Evolutionary conservation across 495 filamentous ascomycete genomes (phyloP), one percentile per base, ranked within the genome.

Genomic region (Neurospora sp.): DNA sequence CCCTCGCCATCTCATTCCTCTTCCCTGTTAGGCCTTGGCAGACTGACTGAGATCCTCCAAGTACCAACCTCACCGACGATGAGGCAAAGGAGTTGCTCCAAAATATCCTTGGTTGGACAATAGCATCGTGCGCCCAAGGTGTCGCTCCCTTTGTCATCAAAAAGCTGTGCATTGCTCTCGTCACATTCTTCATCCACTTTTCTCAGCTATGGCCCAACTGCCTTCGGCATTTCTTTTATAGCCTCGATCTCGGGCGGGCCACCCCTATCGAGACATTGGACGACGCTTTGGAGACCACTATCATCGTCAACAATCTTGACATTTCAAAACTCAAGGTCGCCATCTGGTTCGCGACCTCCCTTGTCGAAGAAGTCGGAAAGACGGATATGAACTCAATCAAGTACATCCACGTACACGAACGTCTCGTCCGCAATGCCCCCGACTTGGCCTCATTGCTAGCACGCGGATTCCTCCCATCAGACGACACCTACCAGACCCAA

Each of bases 161-260:
- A 78, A 99, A 99, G 82, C 85, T 98, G 31, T 94, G 93, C 75
- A 89, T 91, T 31, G 92, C 93, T 46, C 80, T 98, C 10, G 91
- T 92, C 44, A 89, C 91, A 5, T 93, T 92, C 77, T 97, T 94
- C 77, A 82, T 94, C 39, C 90, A 91, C 70, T 90, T 92, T 48
- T 87, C 88, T 0, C 81, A 87, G 35, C 83, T 86, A 5, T 97
- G 93, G 93, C 83, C 84, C 39, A 84, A 83, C 72, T 93, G 90
- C 70, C 68, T 97, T 10, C 86, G 85, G 74, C 91, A 94, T 76
- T 81, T 97, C 10, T 83, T 90, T 73, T 82, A 88, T 78, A 89
- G 89, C 78, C 78, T 93, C 76, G 83, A 86, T 72, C 74, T 84
- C 73, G 86, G 88, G 71, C 78, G 85, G 69, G 80, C 84, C 22